phyloP scores from a whole-genome alignment of 768 basidiomycete genomes.

The Calocera cornea region DNA sequence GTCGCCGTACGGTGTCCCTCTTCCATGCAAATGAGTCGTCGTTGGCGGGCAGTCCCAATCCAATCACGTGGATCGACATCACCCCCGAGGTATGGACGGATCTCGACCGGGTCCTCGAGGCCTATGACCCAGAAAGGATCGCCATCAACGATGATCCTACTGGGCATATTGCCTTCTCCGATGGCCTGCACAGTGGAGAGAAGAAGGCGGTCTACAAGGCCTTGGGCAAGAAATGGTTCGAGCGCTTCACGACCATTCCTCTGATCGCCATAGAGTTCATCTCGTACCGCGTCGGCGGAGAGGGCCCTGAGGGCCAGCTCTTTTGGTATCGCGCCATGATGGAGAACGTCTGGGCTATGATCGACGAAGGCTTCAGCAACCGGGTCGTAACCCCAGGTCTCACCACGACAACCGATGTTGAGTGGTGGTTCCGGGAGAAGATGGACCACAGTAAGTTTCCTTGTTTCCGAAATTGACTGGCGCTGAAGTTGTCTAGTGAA shows the following conservation, averaged over 20 bases:
- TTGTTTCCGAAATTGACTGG: neutral
- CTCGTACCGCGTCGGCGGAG: constrained; percentile 27
- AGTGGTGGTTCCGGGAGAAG: constrained; percentile 43
- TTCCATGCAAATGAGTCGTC: constrained; percentile 35
- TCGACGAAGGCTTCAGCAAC: constrained; percentile 40
- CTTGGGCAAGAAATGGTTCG: constrained; percentile 33
- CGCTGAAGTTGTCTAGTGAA: constrained; percentile 19
- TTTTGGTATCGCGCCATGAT: constrained; percentile 34
- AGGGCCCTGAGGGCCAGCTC: constrained; percentile 27
- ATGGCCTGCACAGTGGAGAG: constrained; percentile 40
- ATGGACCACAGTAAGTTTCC: constrained; percentile 25
- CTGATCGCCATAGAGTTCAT: constrained; percentile 39
- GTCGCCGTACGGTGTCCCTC: constrained; percentile 36
- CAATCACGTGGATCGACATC: constrained; percentile 37
- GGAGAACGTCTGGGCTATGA: constrained; percentile 40
- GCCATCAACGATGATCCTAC: constrained; percentile 33
- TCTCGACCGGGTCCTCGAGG: constrained; percentile 27
- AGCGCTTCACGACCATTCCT: constrained; percentile 29
- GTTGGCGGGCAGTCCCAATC: constrained; percentile 29
- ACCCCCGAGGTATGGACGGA: constrained; percentile 37
- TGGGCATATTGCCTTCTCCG: constrained; percentile 33
- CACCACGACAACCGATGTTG: constrained; percentile 38
- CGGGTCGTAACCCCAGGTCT: constrained; percentile 30
- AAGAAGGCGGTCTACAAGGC: constrained; percentile 27
- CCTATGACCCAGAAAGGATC: constrained; percentile 30